Evolutionary conservation across 2,329 filamentous ascomycete species (phyloP).

Genomic region (Pleurostoma richardsiae): DNA sequence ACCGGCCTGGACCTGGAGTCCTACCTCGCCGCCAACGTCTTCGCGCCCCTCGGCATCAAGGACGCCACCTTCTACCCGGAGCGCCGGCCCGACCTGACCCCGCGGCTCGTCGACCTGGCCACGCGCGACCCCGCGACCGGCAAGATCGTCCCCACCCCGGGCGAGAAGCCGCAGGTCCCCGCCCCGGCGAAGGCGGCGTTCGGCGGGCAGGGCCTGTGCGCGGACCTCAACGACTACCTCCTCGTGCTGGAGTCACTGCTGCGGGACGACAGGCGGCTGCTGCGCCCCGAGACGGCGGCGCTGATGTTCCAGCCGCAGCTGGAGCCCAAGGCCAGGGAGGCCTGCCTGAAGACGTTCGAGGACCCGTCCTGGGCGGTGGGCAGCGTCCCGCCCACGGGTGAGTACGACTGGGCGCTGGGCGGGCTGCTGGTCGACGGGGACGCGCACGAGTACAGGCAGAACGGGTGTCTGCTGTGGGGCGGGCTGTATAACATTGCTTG

Average conservation of each 20-base stretch:
- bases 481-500: conserved; percentile 41
- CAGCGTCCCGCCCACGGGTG: conserved; percentile 21
- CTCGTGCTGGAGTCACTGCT: conserved; percentile 1
- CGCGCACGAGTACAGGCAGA: conserved; percentile 26
- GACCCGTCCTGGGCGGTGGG: conserved; percentile 19
- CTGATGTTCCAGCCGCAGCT: neutral
- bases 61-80: conserved; percentile 17
- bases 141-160: neutral
- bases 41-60: conserved; percentile 11
- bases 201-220: conserved; percentile 4
- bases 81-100: conserved; percentile 4
- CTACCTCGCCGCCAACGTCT: conserved; percentile 15
- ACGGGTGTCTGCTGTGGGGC: conserved; percentile 35
- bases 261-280: neutral
- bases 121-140: conserved; percentile 1
- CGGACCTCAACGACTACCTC: conserved; percentile 1
- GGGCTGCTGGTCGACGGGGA: conserved; percentile 34
- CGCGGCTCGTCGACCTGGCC: conserved; percentile 1
- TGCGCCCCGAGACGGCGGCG: neutral
- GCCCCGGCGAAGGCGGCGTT: neutral
- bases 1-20: conserved; percentile 14
- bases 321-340: conserved; percentile 9
- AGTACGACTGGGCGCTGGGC: conserved; percentile 34
- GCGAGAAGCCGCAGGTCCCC: neutral
- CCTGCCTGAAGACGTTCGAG: conserved; percentile 20